phyloP scores from a whole-genome alignment of 768 basidiomycete genomes.

The Leccinum aurantiacum region DNA sequence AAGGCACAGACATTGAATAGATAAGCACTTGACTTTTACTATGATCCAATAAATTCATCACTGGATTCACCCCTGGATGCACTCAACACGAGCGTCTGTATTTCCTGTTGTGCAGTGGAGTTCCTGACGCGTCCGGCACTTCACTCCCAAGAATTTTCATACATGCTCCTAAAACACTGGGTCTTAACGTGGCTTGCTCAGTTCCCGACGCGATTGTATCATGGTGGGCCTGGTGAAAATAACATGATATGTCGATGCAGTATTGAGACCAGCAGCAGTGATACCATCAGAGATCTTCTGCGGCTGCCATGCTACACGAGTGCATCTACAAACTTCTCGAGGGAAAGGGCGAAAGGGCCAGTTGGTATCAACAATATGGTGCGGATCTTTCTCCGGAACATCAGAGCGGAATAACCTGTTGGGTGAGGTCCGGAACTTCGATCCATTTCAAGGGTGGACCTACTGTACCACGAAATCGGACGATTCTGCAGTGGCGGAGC shows the following conservation, averaged over 20 bases:
- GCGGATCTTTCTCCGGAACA: not conserved
- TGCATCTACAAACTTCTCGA: not conserved
- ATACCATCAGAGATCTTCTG: not conserved
- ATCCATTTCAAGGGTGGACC: not conserved
- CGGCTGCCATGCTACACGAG: not conserved
- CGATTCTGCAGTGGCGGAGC: not conserved
- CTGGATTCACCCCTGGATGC: not conserved
- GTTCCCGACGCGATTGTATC: not conserved
- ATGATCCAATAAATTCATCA: not conserved
- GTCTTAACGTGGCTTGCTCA: not conserved
- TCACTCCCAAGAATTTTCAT: not conserved
- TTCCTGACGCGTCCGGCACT: not conserved
- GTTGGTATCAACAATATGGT: not conserved
- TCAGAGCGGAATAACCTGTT: not conserved
- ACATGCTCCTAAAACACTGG: not conserved
- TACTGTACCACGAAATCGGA: not conserved
- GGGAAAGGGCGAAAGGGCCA: not conserved
- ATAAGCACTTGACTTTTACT: not conserved
- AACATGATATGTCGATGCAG: not conserved
- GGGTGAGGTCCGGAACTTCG: not conserved
- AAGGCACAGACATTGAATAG: constrained; percentile 40
- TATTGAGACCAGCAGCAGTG: not conserved
- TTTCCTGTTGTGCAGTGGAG: not conserved
- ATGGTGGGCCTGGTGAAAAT: not conserved
- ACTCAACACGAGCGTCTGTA: not conserved